phyloP scores from a whole-genome alignment of 179 eudicot genomes.

The Beta macrorhiza region DNA sequence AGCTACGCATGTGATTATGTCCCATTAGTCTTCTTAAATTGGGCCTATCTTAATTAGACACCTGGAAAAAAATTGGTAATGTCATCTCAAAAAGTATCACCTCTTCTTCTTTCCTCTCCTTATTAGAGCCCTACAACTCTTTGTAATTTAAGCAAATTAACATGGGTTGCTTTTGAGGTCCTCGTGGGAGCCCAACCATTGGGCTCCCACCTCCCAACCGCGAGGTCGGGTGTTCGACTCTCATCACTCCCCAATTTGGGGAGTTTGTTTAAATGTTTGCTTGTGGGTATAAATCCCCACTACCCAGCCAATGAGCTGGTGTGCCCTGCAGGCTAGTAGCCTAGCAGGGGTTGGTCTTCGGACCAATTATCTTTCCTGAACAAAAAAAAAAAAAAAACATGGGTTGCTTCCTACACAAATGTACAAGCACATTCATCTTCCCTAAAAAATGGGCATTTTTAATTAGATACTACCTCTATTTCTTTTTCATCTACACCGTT shows the following conservation, averaged over 20 bases:
- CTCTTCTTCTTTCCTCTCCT: not conserved
- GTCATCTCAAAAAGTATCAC: constrained; percentile 35
- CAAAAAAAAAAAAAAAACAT: no score
- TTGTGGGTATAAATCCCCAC: no score
- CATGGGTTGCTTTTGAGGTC: constrained; percentile 33
- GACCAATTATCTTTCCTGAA: no score
- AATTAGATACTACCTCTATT: not conserved
- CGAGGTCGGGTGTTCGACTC: no score
- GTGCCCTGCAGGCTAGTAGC: no score
- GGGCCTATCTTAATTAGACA: constrained; percentile 36
- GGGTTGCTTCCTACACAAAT: constrained; percentile 32
- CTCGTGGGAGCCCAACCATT: no score
- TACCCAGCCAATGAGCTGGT: no score
- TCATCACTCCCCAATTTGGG: no score
- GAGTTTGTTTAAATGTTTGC: no score
- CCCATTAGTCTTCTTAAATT: constrained; percentile 36
- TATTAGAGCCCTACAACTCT: constrained; percentile 13
- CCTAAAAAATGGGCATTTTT: not conserved
- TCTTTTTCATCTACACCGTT: not conserved
- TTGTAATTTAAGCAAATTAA: constrained; percentile 21
- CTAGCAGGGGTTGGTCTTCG: no score
- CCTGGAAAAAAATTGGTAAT: constrained; percentile 19
- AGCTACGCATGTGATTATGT: constrained; percentile 76
- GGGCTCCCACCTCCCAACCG: no score
- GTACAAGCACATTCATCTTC: constrained; percentile 2